A percentile compares a stretch with the other conserved stretches of the same genome.
phyloP scores from a whole-genome alignment of 2,329 filamentous ascomycete species.

The Diatrype stigma region DNA sequence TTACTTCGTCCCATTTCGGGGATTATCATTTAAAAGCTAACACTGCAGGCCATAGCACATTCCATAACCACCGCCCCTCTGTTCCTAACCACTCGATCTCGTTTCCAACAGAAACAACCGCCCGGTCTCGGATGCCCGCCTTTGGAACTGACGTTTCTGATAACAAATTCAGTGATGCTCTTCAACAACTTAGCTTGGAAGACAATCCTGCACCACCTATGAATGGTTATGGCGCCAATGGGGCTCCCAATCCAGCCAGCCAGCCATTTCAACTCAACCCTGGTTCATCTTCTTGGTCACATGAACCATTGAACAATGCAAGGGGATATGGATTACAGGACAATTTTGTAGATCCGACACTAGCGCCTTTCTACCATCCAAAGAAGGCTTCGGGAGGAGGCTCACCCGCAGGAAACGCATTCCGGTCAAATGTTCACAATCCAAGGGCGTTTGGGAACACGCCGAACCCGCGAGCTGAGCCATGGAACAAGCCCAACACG shows the following conservation, averaged over 20 bases:
- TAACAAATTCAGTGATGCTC: slow-evolving; percentile 30
- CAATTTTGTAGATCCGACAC: slow-evolving; percentile 27
- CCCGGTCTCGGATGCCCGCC: slow-evolving; percentile 10
- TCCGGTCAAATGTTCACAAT: slow-evolving; percentile 26
- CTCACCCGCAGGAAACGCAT: slow-evolving; percentile 30
- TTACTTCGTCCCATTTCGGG: slow-evolving; percentile 12
- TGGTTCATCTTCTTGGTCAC: slow-evolving; percentile 42
- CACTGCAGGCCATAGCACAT: slow-evolving; percentile 7
- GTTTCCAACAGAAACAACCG: slow-evolving; percentile 13
- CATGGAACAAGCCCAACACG: slow-evolving; percentile 34
- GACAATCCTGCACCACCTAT: slow-evolving; percentile 19
- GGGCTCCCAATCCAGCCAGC: slow-evolving; percentile 14
- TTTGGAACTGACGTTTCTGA: slow-evolving; percentile 31
- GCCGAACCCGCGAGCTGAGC: slow-evolving; percentile 27
- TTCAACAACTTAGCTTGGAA: slow-evolving; percentile 33
- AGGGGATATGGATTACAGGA: slow-evolving; percentile 25
- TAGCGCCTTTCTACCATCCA: slow-evolving; percentile 16
- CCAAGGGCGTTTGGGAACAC: slow-evolving; percentile 26
- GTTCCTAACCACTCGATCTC: slow-evolving; percentile 12
- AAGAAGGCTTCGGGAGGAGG: slow-evolving; percentile 37
- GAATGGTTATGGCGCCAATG: slow-evolving; percentile 14
- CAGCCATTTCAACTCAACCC: slow-evolving; percentile 46
- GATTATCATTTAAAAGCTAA: slow-evolving; percentile 16
- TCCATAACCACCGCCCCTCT: slow-evolving; percentile 19
- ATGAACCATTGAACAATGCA: slow-evolving; percentile 20